phyloP scores from a whole-genome alignment of 108 stramenopile genomes.

The Aurantiochytrium sp. region DNA sequence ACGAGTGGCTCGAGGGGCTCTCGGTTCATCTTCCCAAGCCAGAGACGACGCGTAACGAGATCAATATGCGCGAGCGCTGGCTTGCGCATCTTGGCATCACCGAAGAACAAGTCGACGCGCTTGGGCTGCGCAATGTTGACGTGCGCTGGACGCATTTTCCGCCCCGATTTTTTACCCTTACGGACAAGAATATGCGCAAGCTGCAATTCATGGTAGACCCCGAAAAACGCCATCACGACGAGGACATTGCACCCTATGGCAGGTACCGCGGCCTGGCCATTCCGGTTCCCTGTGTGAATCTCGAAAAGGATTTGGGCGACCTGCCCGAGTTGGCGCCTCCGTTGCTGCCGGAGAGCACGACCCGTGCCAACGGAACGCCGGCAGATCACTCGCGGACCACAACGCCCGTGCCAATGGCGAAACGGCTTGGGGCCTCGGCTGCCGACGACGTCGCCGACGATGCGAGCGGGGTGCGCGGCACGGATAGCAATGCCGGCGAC shows the following conservation, averaged over 20 bases:
- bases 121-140: neutral
- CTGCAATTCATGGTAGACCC: neutral
- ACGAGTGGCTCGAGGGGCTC: neutral
- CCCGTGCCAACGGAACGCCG: neutral
- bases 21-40: neutral
- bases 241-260: neutral
- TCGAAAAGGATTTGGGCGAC: neutral
- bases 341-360: neutral
- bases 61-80: conserved; percentile 1
- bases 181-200: neutral
- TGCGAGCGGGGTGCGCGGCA: too few relatives aligned
- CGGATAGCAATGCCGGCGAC: too few relatives aligned
- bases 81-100: neutral
- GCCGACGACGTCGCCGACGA: too few relatives aligned
- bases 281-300: neutral
- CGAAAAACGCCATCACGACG: neutral
- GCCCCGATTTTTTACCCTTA: neutral
- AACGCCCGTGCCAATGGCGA: too few relatives aligned
- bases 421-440: too few relatives aligned
- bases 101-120: neutral
- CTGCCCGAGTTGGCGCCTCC: neutral
- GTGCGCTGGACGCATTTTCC: conserved; percentile 8
- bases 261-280: neutral
- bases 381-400: neutral
- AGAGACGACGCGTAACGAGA: neutral